Percentiles rank a stretch among this genome's conserved stretches.
phyloP scores from a whole-genome alignment of 2,329 filamentous ascomycete species.

The Seiridium cupressi region DNA sequence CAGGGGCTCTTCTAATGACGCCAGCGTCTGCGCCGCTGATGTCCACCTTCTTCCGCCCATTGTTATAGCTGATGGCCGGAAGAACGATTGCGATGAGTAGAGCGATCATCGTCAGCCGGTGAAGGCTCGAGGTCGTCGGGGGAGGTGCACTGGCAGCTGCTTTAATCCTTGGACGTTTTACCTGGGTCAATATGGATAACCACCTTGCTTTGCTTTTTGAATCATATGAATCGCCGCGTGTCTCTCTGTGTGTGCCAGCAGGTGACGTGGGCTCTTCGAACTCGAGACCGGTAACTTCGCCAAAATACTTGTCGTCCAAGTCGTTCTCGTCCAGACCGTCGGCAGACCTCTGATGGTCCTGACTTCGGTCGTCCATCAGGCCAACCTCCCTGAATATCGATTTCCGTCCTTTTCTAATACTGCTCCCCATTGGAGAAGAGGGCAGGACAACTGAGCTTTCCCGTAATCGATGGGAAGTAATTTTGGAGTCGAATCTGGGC shows the following conservation, averaged over 20 bases:
- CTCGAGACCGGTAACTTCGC: constrained; percentile 24
- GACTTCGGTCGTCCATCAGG: constrained; percentile 28
- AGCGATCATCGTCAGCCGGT: constrained; percentile 45
- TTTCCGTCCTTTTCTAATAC: constrained; percentile 47
- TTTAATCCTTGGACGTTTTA: constrained; percentile 40
- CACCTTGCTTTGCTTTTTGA: constrained; percentile 28
- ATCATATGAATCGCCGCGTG: constrained; percentile 13
- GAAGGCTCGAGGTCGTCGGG: constrained; percentile 36
- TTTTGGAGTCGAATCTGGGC: constrained; percentile 48
- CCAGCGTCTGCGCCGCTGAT: constrained; percentile 47
- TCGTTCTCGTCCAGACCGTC: constrained; percentile 15
- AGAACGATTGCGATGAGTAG: constrained; percentile 50
- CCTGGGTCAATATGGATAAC: constrained; percentile 41
- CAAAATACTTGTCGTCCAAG: constrained; percentile 26
- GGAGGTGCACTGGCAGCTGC: constrained; percentile 42
- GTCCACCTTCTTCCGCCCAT: constrained; percentile 35
- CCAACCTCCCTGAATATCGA: constrained; percentile 54
- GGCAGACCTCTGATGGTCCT: constrained; percentile 8
- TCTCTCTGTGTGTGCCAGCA: constrained; percentile 20
- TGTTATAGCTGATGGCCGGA: constrained; percentile 43
- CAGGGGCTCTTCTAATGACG: constrained; percentile 31
- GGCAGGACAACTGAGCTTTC: constrained; percentile 34
- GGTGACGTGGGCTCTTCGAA: constrained; percentile 22
- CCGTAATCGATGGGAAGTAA: constrained; percentile 50
- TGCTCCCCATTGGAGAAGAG: constrained; percentile 24